Evolutionary conservation across 345 rosid species (phyloP), one percentile per base, ranked within the genome.

Genomic region (Pugionium cornutum): DNA sequence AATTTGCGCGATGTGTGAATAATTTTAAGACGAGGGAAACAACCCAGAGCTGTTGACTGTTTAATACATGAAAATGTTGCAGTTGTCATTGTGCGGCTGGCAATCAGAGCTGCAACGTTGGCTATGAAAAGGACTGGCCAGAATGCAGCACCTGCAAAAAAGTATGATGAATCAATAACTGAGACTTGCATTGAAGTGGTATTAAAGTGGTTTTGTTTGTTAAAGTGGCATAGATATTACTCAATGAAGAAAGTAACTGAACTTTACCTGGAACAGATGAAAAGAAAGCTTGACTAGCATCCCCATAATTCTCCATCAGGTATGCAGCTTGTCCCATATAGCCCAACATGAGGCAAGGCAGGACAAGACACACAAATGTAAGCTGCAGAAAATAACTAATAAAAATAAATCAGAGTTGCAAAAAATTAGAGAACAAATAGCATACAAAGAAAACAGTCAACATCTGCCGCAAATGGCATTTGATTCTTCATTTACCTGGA

Each of bases 241-340:
- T 67, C 28, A 33, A 9, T 11, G 11, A 39, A 59, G 64, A 44
- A 34, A 65, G 74, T 52, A 60, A 29, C 48, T 9, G 40, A 58
- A 77, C 53, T 85, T 84, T 85, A 94, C 99, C 78, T 74, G 99
- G 99, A 79, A 94, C 76, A 40, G 97, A 88, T 63, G 86, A 82
- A 77, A 84, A 94, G 84, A 94, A 94, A 53, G 79, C 88, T 76
- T 82, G 96, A 68, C 79, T 77, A 26, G 84, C 82, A 73, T 61
- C 80, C 11, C 67, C 53, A 74, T 78, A 85, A 69, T 94, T 78
- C 39, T 78, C 80, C 84, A 85, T 77, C 61, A 94, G 91, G 74
- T 85, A 94, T 48, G 97, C 99, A 68, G 99, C 99, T 88, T 94
- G 99, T 72, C 99, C 97, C 87, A 94, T 67, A 81, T 94, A 94